These are phyloP conservation scores for Aegilops longissima DNA, from an alignment of 176 grass and related monocot species.

Conservation along the genomic window DNA sequence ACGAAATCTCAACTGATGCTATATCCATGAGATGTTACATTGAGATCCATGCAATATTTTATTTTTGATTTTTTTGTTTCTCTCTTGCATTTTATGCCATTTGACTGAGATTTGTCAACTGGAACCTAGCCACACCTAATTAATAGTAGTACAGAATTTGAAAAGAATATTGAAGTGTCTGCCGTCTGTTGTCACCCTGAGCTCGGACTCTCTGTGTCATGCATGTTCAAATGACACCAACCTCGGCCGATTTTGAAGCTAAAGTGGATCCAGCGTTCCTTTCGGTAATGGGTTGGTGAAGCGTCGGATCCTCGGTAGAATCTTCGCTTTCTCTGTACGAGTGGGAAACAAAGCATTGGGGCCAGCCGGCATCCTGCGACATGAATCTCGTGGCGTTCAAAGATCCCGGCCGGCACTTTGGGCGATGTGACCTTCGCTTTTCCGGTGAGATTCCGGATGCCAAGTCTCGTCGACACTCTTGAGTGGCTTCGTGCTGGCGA, in stretches of 20 bases:
- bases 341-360: neutral
- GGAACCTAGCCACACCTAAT: neutral
- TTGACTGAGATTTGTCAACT: too few relatives aligned
- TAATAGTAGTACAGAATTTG: neutral
- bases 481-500: conserved; percentile 16
- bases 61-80: too few relatives aligned
- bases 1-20: too few relatives aligned
- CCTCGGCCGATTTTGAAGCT: neutral
- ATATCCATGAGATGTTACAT: too few relatives aligned
- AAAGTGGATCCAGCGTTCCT: neutral
- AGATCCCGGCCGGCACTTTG: neutral
- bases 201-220: neutral
- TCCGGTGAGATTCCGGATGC: neutral
- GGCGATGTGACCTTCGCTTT: neutral
- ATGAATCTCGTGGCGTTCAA: conserved; percentile 1
- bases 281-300: neutral
- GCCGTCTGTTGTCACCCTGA: neutral
- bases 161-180: neutral
- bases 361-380: neutral
- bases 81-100: too few relatives aligned
- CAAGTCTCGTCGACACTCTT: neutral
- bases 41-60: too few relatives aligned
- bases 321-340: neutral
- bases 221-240: neutral
- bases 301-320: neutral